These are phyloP conservation scores for Acanthamoeba triangularis DNA, from an alignment of 208 protist species.

Conservation along the genomic window DNA sequence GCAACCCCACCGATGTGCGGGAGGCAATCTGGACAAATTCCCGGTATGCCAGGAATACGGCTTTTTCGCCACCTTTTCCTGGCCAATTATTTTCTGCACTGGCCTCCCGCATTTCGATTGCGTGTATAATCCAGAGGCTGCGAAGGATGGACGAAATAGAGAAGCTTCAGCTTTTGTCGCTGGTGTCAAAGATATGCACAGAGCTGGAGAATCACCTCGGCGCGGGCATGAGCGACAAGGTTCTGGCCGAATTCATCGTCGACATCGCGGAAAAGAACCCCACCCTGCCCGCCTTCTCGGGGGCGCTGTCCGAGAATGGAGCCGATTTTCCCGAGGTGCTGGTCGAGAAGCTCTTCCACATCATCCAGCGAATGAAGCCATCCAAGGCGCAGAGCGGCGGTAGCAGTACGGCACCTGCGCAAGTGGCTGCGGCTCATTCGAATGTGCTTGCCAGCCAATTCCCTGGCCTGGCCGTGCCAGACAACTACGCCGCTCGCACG, in stretches of 20 bases:
- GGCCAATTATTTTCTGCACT: background rate
- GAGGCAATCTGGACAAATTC: too few relatives aligned
- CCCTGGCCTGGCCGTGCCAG: slow-evolving; percentile 83
- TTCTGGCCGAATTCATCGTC: slow-evolving; percentile 94
- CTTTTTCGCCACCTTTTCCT: too few relatives aligned
- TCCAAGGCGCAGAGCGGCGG: slow-evolving; percentile 77
- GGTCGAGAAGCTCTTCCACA: slow-evolving; percentile 82
- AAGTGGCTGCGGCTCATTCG: background rate
- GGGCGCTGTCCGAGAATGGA: slow-evolving; percentile 88
- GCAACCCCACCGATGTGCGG: too few relatives aligned
- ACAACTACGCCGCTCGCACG: slow-evolving; percentile 61
- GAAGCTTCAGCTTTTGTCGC: slow-evolving; percentile 82
- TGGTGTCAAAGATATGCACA: slow-evolving; percentile 91
- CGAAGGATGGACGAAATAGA: slow-evolving; percentile 65
- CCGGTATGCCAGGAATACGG: too few relatives aligned
- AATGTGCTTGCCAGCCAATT: slow-evolving; percentile 74
- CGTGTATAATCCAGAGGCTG: too few relatives aligned
- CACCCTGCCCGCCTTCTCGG: slow-evolving; percentile 82
- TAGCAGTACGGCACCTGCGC: background rate
- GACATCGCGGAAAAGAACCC: slow-evolving; percentile 86
- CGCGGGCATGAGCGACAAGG: slow-evolving; percentile 91
- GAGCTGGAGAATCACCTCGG: slow-evolving; percentile 95
- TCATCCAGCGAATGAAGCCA: slow-evolving; percentile 90
- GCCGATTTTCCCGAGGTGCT: slow-evolving; percentile 89
- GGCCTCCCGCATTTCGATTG: background rate